phyloP scores from a whole-genome alignment of 1,139 yeast genomes.

The Lodderomyces metapsilosis region DNA sequence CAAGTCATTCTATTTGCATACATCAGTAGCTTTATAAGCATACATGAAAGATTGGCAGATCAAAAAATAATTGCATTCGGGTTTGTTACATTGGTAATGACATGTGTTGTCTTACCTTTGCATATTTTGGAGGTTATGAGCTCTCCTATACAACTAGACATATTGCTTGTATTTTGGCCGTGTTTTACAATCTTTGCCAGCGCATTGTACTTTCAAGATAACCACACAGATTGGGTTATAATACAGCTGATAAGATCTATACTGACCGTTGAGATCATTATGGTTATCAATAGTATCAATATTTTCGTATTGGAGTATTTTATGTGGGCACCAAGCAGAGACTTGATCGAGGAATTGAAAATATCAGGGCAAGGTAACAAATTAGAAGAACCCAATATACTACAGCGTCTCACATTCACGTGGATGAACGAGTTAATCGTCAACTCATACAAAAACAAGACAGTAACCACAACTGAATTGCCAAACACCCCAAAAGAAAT shows the following conservation, averaged over 20 bases:
- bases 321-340: constrained; percentile 31
- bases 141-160: constrained; percentile 31
- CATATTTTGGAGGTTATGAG: constrained; percentile 40
- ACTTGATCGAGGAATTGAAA: constrained; percentile 19
- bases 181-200: constrained; percentile 21
- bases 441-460: constrained; percentile 47
- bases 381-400: constrained; percentile 43
- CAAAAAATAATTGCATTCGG: constrained; percentile 24
- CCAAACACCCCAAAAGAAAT: constrained; percentile 54
- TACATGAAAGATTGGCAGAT: constrained; percentile 24
- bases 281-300: constrained; percentile 20
- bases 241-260: constrained; percentile 14
- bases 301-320: constrained; percentile 25
- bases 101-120: constrained; percentile 31
- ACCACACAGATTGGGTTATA: constrained; percentile 25
- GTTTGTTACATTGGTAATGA: constrained; percentile 12
- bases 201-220: constrained; percentile 29
- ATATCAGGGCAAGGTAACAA: constrained; percentile 12
- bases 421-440: constrained; percentile 62
- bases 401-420: constrained; percentile 52
- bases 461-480: constrained; percentile 49
- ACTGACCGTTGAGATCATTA: constrained; percentile 18
- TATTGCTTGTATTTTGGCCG: constrained; percentile 46
- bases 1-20: constrained; percentile 25
- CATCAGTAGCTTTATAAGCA: constrained; percentile 19